Percentiles rank a stretch among this genome's conserved stretches.
These are phyloP conservation scores for Gastrodia elata DNA, from an alignment of 106 monocot genomes.

Conservation along the genomic window DNA sequence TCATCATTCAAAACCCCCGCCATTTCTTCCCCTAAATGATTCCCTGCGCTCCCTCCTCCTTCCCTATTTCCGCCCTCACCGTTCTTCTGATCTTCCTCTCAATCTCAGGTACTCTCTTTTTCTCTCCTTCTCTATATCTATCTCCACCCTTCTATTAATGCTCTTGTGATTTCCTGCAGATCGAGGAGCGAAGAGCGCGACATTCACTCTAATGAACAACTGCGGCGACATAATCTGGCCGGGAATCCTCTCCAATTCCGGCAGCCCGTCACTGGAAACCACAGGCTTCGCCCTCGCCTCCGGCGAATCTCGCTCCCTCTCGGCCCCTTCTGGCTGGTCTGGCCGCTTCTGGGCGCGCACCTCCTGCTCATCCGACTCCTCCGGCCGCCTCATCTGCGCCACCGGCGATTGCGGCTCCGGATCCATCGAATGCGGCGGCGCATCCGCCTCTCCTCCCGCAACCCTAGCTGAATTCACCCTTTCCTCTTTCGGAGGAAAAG, in stretches of 20 bases:
- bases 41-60: not conserved
- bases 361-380: slow-evolving; percentile 36
- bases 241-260: not conserved
- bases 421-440: slow-evolving; percentile 42
- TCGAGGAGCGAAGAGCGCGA: not conserved
- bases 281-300: not conserved
- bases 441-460: slow-evolving; percentile 54
- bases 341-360: slow-evolving; percentile 79
- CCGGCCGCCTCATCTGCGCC: slow-evolving; percentile 35
- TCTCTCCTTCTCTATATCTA: not conserved
- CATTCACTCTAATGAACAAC: slow-evolving; percentile 2
- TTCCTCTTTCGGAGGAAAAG: slow-evolving; percentile 8
- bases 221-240: slow-evolving; percentile 7
- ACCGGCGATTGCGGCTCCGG: slow-evolving; percentile 77
- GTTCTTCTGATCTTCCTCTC: not conserved
- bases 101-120: not conserved
- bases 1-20: not conserved
- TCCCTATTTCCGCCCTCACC: not conserved
- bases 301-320: slow-evolving; percentile 1
- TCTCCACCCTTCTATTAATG: not conserved
- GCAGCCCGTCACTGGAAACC: not conserved
- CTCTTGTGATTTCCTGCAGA: not conserved
- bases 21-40: not conserved
- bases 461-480: slow-evolving; percentile 72
- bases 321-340: slow-evolving; percentile 37